Percentiles rank a stretch among this genome's conserved stretches.
These are phyloP conservation scores for Coffea eugenioides DNA, from an alignment of 257 asterid species.

Conservation along the genomic window DNA sequence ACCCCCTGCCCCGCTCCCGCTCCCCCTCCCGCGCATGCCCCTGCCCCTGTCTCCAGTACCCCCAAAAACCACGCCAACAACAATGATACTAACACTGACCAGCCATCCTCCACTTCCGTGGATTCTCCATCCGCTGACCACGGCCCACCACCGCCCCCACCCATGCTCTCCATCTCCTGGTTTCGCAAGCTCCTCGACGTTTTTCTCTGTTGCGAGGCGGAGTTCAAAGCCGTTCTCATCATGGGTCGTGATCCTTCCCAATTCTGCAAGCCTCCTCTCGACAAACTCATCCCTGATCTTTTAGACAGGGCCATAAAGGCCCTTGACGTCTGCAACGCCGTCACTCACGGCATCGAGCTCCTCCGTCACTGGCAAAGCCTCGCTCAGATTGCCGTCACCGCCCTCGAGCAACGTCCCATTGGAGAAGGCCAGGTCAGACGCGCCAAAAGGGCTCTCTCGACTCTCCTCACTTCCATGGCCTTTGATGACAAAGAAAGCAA, in stretches of 20 bases:
- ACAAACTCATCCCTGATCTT: slow-evolving; percentile 67
- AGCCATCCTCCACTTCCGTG: neutral
- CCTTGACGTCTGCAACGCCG: slow-evolving; percentile 77
- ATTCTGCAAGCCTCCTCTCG: slow-evolving; percentile 69
- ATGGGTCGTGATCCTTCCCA: slow-evolving; percentile 62
- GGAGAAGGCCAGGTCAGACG: slow-evolving; percentile 83
- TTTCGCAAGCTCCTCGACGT: slow-evolving; percentile 69
- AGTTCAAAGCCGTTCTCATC: slow-evolving; percentile 64
- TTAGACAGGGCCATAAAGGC: slow-evolving; percentile 73
- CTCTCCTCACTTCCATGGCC: slow-evolving; percentile 55
- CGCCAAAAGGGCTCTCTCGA: slow-evolving; percentile 57
- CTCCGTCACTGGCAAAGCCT: slow-evolving; percentile 72
- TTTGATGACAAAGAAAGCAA: slow-evolving; percentile 64
- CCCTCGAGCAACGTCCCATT: slow-evolving; percentile 51
- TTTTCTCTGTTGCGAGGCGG: slow-evolving; percentile 73
- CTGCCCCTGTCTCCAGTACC: neutral
- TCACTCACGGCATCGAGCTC: slow-evolving; percentile 78
- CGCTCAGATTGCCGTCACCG: slow-evolving; percentile 56
- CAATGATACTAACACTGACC: neutral
- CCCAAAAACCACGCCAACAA: neutral
- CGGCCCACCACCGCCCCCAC: neutral
- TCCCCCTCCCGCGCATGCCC: slow-evolving; percentile 2
- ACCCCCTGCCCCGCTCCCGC: slow-evolving; percentile 15
- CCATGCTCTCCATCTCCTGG: slow-evolving; percentile 73
- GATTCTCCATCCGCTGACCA: slow-evolving; percentile 13